Base-by-base conservation (phyloP, 192 early-diverging fungal species). In the Podila verticillata region DNA sequence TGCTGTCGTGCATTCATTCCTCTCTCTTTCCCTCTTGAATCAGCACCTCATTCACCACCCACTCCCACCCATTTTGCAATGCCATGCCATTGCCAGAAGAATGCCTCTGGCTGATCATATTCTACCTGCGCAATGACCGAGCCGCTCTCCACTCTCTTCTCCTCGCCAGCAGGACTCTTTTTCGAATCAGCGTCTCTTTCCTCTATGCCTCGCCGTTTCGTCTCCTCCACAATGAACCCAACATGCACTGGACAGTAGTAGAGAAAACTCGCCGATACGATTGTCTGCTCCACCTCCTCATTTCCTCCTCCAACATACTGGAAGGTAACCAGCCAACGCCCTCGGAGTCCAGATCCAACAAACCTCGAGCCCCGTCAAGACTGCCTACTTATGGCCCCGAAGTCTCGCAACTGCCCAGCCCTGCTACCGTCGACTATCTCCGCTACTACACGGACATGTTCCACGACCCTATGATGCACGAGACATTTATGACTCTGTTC, bases 61-160 rank as follows among this genome's bases (percentile, higher is more conserved):
- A 32, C 36, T 20, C 32, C 2, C 12, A 17, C 12, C 39, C 39
- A 44, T 0, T 13, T 44, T 44, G 39, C 39, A 44, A 44, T 44
- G 39, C 39, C 39, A 44, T 44, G 39, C 39, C 39, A 17, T 44
- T 80, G 60, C 77, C 77, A 36, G 77, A 80, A 61, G 77, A 80
- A 68, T 80, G 77, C 66, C 70, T 80, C 30, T 80, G 77, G 77
- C 54, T 80, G 65, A 80, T 80, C 62, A 57, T 72, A 30, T 57
- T 35, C 7, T 64, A 67, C 57, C 61, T 80, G 10, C 48, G 65
- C 44, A 32, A 64, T 58, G 77, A 80, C 7, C 57, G 77, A 31
- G 51, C 69, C 19, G 54, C 77, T 5, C 66, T 80, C 51, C 68
- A 72, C 48, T 22, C 70, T 7, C 48, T 80, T 17, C 77, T 80